Conservation (phyloP, 352 stramenopile species). For the Pythium brassicae region DNA sequence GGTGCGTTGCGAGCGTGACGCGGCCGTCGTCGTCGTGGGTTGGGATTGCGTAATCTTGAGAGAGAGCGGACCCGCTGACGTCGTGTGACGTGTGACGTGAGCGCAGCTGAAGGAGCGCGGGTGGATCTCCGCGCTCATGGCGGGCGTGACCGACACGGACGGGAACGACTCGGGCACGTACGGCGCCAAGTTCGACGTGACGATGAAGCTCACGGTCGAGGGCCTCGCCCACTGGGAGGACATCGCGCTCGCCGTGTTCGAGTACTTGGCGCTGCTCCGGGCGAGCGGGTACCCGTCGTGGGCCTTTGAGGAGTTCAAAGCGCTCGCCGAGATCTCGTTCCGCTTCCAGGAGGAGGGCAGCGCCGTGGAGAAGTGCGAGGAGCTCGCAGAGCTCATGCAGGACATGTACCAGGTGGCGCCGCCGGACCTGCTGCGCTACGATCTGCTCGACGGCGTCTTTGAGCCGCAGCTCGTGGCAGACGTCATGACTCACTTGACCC, state of each 20-base stretch:
- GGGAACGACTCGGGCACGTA: conserved; percentile 69
- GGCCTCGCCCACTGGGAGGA: conserved; percentile 59
- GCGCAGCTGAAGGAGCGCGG: conserved; percentile 65
- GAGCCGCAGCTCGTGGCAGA: conserved; percentile 34
- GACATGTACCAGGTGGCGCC: conserved; percentile 50
- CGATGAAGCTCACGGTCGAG: conserved; percentile 66
- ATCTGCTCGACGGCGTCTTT: conserved; percentile 55
- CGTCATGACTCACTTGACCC: conserved; percentile 38
- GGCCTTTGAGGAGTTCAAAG: conserved; percentile 72
- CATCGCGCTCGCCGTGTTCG: conserved; percentile 56
- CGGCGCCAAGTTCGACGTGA: conserved; percentile 63
- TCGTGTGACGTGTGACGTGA: too few relatives aligned
- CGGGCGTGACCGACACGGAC: conserved; percentile 66
- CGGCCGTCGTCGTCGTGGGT: too few relatives aligned
- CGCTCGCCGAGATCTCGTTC: conserved; percentile 66
- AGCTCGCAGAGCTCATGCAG: conserved; percentile 75
- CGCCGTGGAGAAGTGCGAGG: conserved; percentile 61
- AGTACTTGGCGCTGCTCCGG: conserved; percentile 62
- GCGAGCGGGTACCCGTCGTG: conserved; percentile 47
- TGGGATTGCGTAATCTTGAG: not conserved
- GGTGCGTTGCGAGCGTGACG: too few relatives aligned
- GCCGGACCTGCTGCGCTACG: conserved; percentile 57
- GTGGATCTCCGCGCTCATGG: conserved; percentile 75
- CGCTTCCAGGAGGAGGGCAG: conserved; percentile 72
- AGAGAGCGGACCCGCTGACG: too few relatives aligned